Percentiles rank a stretch among this genome's conserved stretches.
Conservation (phyloP, 108 stramenopile genomes). For the Nitzschia putrida region DNA sequence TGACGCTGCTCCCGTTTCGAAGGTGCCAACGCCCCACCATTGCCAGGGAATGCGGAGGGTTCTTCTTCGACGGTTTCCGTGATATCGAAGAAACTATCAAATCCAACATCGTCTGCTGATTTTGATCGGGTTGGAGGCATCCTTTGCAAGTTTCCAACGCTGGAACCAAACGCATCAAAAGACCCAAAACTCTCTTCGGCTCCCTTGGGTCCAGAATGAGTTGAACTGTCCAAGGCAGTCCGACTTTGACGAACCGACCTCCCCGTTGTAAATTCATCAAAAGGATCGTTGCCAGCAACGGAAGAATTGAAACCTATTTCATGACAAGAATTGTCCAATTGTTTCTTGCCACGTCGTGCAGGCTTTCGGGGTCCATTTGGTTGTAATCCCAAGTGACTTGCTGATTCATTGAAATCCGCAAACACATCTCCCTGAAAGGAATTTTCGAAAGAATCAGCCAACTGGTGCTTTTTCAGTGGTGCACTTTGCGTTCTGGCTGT, state of each 20-base stretch:
- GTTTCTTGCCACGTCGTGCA: slow-evolving; percentile 1
- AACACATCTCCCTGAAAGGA: slow-evolving; percentile 6
- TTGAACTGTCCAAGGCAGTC: neutral
- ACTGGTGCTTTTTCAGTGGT: neutral
- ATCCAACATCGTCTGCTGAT: neutral
- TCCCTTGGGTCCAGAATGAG: neutral
- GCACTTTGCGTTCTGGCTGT: neutral
- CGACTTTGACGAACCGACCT: neutral
- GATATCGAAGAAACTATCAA: neutral
- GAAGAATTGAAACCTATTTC: neutral
- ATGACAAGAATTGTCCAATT: neutral
- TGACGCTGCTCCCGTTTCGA: neutral
- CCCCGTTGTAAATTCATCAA: neutral
- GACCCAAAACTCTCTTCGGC: neutral
- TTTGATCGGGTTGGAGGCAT: neutral
- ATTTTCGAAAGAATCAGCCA: neutral
- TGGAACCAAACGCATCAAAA: neutral
- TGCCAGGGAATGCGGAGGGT: neutral
- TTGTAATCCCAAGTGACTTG: neutral
- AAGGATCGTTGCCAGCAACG: neutral
- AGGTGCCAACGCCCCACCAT: neutral
- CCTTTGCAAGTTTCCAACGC: neutral
- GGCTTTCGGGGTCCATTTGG: neutral
- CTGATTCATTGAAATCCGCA: neutral
- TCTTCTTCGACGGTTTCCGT: neutral